Evolutionary conservation across 2,329 filamentous ascomycete genomes (phyloP), one percentile per base, ranked within the genome.

Genomic region (Trichoderma endophyticum): DNA sequence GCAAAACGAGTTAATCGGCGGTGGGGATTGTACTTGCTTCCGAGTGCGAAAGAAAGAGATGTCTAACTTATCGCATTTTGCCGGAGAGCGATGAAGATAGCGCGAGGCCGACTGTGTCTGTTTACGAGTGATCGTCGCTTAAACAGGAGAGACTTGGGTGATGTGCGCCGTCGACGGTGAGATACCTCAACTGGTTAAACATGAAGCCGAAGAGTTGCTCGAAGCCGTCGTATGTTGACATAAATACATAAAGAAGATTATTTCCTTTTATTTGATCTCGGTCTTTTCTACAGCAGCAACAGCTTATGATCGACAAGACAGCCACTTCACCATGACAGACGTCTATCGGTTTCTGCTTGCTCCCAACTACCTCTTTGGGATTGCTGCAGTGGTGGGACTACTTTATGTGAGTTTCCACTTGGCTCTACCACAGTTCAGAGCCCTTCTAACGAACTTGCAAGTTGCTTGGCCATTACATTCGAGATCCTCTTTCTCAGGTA

Each of bases 221-320:
- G 4, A 28, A 28, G 3, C 26, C 3, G 26, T 28, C 26, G 26
- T 28, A 28, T 28, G 3, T 4, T 28, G 26, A 3, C 3, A 3
- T 28, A 3, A 28, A 28, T 59, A 43, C 9, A 48, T 18, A 59
- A 28, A 24, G 26, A 26, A 1, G 2, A 0, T 14, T 8, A 8
- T 0, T 8, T 24, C 5, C n/a, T 39, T 68, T 24, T 28, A 9
- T 1, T 28, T 14, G 1, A 3, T 6, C 5, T 6, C 2, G 3
- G 1, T 2, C 6, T 1, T 14, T 4, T 14, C 3, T n/a, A 2
- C 7, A n/a, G 1, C 6, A 8, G 2, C 9, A 24, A 48, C 7
- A 43, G 4, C 12, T 21, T 9, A 21, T 14, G 6, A 18, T 28
- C 9, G 2, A 12, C 4, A 6, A 28, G 12, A 28, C 7, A 32